Percentiles rank a stretch among this genome's conserved stretches.
Conservation (phyloP, 2,329 filamentous ascomycete genomes). For the Phialophora tarda region DNA sequence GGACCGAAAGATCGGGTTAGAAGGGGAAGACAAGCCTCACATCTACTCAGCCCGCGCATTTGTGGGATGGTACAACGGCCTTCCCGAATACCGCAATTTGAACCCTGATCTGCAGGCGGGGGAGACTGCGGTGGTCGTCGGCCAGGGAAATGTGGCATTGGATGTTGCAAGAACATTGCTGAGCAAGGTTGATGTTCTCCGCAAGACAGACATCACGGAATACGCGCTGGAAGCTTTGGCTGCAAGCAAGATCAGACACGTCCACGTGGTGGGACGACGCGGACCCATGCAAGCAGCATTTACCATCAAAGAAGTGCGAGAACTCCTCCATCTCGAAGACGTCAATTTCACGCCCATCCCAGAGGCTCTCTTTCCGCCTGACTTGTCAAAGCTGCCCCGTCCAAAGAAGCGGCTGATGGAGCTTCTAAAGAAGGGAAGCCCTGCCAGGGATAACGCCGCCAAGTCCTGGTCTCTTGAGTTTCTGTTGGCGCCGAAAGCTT, state of each 20-base stretch:
- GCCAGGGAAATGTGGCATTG: conserved; percentile 94
- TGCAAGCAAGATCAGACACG: conserved; percentile 74
- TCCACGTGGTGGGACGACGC: conserved; percentile 85
- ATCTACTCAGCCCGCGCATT: conserved; percentile 84
- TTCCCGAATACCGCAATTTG: conserved; percentile 78
- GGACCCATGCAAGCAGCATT: conserved; percentile 93
- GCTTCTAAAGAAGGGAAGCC: conserved; percentile 76
- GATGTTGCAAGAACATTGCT: conserved; percentile 91
- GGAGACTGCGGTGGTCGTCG: conserved; percentile 85
- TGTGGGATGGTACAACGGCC: conserved; percentile 97
- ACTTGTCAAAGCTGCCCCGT: conserved; percentile 73
- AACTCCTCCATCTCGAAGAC: conserved; percentile 76
- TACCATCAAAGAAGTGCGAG: conserved; percentile 91
- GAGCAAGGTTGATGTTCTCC: conserved; percentile 72
- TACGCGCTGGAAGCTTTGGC: conserved; percentile 76
- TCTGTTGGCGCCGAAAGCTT: conserved; percentile 75
- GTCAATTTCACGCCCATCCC: conserved; percentile 76
- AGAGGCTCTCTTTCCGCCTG: conserved; percentile 67
- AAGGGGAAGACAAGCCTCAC: conserved; percentile 73
- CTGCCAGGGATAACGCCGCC: conserved; percentile 55
- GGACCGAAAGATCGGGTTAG: conserved; percentile 78
- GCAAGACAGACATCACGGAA: conserved; percentile 86
- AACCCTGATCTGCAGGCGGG: conserved; percentile 74
- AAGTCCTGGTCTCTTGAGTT: conserved; percentile 87
- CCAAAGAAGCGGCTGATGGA: conserved; percentile 79